Conservation (phyloP, 148 eudicot species). For the Persicaria maculosa region DNA sequence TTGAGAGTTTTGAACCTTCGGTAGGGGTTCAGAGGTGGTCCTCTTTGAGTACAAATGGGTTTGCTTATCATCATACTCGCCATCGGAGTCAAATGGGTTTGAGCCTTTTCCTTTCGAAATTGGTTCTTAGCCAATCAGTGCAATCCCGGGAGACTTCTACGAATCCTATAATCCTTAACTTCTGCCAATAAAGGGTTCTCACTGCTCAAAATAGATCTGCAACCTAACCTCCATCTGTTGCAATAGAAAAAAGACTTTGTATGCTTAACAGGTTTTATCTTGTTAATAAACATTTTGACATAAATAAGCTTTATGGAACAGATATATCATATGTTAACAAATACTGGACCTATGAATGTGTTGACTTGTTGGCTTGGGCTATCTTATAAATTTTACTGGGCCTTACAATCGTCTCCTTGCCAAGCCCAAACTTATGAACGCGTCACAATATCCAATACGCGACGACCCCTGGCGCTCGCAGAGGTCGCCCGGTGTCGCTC, state of each 20-base stretch:
- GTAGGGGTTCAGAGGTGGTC: slow-evolving; percentile 44
- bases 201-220: background rate
- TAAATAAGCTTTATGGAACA: too few species aligned
- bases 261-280: too few species aligned
- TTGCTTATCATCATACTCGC: slow-evolving; percentile 43
- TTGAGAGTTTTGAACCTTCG: slow-evolving; percentile 20
- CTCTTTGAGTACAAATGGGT: slow-evolving; percentile 31
- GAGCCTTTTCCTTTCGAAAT: slow-evolving; percentile 22
- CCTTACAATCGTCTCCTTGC: background rate
- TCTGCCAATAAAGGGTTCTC: background rate
- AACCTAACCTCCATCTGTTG: too few species aligned
- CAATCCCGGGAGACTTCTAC: slow-evolving; percentile 58
- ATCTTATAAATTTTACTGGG: background rate
- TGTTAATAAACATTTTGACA: too few species aligned
- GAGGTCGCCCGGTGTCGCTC: background rate
- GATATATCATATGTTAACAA: too few species aligned
- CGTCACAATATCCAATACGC: background rate
- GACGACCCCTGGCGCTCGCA: background rate
- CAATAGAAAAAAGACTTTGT: too few species aligned
- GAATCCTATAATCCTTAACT: background rate
- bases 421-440: slow-evolving; percentile 1
- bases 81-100: slow-evolving; percentile 82
- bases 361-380: background rate
- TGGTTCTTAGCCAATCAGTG: slow-evolving; percentile 42
- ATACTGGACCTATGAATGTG: too few species aligned